These are phyloP conservation scores for Mucor piriformis DNA, from an alignment of 371 early-diverging fungal species.

Conservation along the genomic window DNA sequence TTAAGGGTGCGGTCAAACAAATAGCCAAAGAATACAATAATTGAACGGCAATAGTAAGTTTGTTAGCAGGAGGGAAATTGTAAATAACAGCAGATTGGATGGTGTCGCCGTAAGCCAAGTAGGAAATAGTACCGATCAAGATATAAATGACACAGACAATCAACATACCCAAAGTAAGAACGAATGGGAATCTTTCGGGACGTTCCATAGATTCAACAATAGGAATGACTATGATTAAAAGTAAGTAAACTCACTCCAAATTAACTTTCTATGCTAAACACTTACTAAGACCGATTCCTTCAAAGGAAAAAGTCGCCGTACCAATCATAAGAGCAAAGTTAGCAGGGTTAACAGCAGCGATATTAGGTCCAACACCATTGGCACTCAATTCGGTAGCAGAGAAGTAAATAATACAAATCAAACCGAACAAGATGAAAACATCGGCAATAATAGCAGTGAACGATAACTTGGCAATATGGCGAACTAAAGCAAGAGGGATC, in stretches of 20 bases:
- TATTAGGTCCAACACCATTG: constrained; percentile 42
- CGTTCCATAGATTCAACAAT: constrained; percentile 62
- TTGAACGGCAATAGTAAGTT: constrained; percentile 58
- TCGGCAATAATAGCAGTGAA: constrained; percentile 72
- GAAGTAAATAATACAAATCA: constrained; percentile 49
- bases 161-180: constrained; percentile 60
- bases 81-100: constrained; percentile 71
- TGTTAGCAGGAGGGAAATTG: constrained; percentile 62
- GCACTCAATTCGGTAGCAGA: constrained; percentile 28
- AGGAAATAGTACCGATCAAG: constrained; percentile 67
- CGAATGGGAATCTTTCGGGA: constrained; percentile 61
- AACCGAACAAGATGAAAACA: constrained; percentile 69
- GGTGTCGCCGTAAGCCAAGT: constrained; percentile 70
- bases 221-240: constrained; percentile 44
- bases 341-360: constrained; percentile 57
- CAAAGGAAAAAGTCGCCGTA: constrained; percentile 79
- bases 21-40: constrained; percentile 78
- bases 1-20: constrained; percentile 68
- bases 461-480: constrained; percentile 67
- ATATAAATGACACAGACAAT: constrained; percentile 63
- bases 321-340: constrained; percentile 74
- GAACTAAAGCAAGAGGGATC: constrained; percentile 68
- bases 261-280: not conserved
- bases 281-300: constrained; percentile 73
- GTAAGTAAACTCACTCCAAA: not conserved